Evolutionary conservation across 2,329 filamentous ascomycete species (phyloP), one percentile per base, ranked within the genome.

Genomic region (Paecilomyces niveus): DNA sequence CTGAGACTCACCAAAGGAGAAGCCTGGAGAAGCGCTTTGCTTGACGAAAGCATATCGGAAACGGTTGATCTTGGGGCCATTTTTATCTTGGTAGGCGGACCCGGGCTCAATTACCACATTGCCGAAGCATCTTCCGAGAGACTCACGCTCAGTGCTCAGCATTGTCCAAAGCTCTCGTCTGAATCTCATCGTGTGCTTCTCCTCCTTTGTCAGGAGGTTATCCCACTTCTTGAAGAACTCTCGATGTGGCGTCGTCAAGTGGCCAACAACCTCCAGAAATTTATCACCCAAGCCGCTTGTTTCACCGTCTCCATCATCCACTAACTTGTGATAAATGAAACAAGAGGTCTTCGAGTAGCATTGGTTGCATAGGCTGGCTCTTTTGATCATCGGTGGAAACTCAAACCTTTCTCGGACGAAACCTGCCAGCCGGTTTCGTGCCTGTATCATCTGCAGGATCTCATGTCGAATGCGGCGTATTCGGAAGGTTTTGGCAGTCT

Each of bases 211-310:
- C 39, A 99, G 79, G 13, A 99, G 80, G 55, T 88, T 83, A 72
- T 99, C 94, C 94, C 94, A 99, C 70, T 94, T 96, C 62, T 89
- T 81, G 74, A 99, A 97, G 72, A 97, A 99, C 0, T 86, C 83
- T 64, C 85, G 85, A 68, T 97, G 89, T 0, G 76, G 78, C 1
- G 87, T 81, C 5, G 84, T 89, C n/a, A 96, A 80, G 68, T 95
- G 89, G 59, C 83, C 82, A 55, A 96, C 87, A 5, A 91, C 78
- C 62, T 94, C 89, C 55, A 90, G 85, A 68, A 97, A 99, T 65
- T 89, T 89, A 31, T 88, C 84, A 53, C 88, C 85, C 72, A 96
- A 84, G 18, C 89, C 91, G 63, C 93, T 93, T 0, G 86, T 86
- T 63, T 94, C 89, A 4, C 87, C 89, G 58, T 89, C 83, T 2